phyloP scores from a whole-genome alignment of 306 rosid species.

The Mucuna pruriens region DNA sequence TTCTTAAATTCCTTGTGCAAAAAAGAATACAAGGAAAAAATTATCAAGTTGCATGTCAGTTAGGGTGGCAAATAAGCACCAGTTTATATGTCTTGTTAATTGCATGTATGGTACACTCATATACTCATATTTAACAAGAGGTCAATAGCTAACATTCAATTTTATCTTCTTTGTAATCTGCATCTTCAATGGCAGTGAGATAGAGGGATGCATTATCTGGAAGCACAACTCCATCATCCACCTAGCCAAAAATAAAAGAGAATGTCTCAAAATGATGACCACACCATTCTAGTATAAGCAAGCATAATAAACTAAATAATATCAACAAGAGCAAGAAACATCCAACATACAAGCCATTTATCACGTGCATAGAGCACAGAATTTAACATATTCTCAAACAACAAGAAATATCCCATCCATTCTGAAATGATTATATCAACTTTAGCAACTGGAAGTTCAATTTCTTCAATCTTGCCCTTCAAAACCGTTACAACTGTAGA shows the following conservation, averaged over 20 bases:
- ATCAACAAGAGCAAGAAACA: not conserved
- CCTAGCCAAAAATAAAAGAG: slow-evolving; percentile 51
- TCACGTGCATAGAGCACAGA: slow-evolving; percentile 96
- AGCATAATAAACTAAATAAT: not conserved
- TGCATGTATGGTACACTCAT: slow-evolving; percentile 20
- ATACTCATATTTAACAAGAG: slow-evolving; percentile 17
- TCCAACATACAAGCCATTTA: slow-evolving; percentile 92
- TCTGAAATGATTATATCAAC: slow-evolving; percentile 97
- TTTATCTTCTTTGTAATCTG: slow-evolving; percentile 97
- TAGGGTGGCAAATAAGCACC: slow-evolving; percentile 3
- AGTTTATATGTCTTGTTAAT: not conserved
- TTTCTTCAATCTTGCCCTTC: slow-evolving; percentile 96
- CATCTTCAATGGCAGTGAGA: slow-evolving; percentile 94
- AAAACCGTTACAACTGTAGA: slow-evolving; percentile 84
- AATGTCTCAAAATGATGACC: not conserved
- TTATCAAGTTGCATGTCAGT: not conserved
- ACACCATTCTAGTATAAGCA: not conserved
- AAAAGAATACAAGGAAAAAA: not conserved
- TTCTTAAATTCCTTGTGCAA: not conserved
- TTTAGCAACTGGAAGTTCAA: slow-evolving; percentile 88
- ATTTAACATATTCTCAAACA: slow-evolving; percentile 97
- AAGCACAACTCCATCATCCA: slow-evolving; percentile 74
- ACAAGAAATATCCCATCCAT: slow-evolving; percentile 98
- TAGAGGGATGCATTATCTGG: slow-evolving; percentile 90
- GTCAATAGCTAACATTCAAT: slow-evolving; percentile 82